These are phyloP conservation scores for Hymenoscyphus fraxineus DNA, from an alignment of 2,329 filamentous ascomycete genomes.

Conservation along the genomic window DNA sequence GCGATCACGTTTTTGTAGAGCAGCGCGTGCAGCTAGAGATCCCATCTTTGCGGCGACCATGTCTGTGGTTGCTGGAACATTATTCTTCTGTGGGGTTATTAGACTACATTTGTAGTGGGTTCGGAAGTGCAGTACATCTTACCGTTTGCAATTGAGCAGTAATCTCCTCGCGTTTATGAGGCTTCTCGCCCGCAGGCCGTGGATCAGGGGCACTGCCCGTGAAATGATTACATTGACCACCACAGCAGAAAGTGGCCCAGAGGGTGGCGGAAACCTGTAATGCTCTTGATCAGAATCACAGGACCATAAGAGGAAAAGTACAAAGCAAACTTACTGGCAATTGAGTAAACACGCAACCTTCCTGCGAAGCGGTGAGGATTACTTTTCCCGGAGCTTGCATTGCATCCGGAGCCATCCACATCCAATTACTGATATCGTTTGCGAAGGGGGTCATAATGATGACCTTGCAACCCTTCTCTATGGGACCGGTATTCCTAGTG, in stretches of 20 bases:
- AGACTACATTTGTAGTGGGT: neutral
- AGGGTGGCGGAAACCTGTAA: neutral
- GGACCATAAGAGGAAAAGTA: neutral
- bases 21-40: neutral
- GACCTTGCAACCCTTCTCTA: neutral
- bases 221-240: neutral
- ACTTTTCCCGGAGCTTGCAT: neutral
- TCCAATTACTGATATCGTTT: neutral
- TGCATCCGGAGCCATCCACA: neutral
- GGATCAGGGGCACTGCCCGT: neutral
- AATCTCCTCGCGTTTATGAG: neutral
- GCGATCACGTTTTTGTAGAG: neutral
- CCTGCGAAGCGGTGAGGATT: neutral
- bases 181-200: neutral
- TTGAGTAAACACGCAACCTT: neutral
- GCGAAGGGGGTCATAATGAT: neutral
- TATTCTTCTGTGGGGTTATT: neutral
- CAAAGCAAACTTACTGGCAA: neutral
- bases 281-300: neutral
- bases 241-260: neutral
- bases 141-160: neutral
- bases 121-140: neutral
- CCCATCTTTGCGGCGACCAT: neutral
- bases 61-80: neutral
- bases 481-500: neutral